Conservation (phyloP, 176 grass and related monocot genomes). For the Dactylis glomerata region DNA sequence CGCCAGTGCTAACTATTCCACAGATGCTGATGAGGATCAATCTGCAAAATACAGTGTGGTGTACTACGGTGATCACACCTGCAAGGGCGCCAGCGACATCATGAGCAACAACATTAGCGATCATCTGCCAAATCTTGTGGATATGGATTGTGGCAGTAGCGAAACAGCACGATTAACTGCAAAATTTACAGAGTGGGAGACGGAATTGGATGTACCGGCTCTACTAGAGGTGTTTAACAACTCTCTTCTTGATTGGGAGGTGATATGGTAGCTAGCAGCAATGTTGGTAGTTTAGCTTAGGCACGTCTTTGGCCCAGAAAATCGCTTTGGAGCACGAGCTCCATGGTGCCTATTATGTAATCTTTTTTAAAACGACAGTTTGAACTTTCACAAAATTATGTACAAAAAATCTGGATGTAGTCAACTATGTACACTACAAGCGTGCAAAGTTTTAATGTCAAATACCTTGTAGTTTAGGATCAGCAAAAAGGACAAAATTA, state of each 20-base stretch:
- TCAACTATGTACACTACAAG: too few species aligned
- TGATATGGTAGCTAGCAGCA: not conserved
- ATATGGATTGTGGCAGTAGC: not conserved
- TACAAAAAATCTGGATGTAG: too few species aligned
- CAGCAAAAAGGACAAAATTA: too few species aligned
- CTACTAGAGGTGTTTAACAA: slow-evolving; percentile 11
- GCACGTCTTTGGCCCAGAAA: not conserved
- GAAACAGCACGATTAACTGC: not conserved
- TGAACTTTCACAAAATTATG: too few species aligned
- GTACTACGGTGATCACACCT: slow-evolving; percentile 40
- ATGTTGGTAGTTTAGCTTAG: not conserved
- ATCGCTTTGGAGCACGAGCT: too few species aligned
- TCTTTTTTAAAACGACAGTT: too few species aligned
- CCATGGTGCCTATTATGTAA: too few species aligned
- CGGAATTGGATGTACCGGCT: slow-evolving; percentile 13
- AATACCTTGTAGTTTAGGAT: too few species aligned
- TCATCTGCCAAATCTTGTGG: not conserved
- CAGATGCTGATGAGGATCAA: not conserved
- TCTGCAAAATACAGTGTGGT: slow-evolving; percentile 19
- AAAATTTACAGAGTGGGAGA: not conserved
- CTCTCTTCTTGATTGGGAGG: slow-evolving; percentile 17
- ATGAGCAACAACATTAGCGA: not conserved
- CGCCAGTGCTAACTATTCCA: not conserved
- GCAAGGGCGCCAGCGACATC: not conserved
- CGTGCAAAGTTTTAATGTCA: too few species aligned